phyloP scores from a whole-genome alignment of 371 early-diverging fungal species.

The Chytridiales sp. region DNA sequence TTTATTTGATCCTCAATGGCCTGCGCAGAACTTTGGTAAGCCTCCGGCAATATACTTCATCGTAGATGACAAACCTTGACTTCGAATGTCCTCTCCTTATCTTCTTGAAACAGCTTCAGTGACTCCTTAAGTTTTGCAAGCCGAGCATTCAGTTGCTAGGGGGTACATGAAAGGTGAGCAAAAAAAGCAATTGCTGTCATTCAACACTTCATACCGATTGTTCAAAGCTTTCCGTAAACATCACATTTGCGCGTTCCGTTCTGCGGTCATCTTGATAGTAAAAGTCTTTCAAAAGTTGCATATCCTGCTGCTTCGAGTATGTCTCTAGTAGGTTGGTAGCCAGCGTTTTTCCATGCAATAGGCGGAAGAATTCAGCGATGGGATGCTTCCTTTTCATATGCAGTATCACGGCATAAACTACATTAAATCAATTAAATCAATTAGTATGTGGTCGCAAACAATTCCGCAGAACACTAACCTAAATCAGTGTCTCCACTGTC shows the following conservation, averaged over 20 bases:
- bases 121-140: constrained; percentile 70
- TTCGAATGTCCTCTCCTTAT: constrained; percentile 70
- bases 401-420: constrained; percentile 87
- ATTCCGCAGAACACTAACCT: constrained; percentile 43
- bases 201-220: constrained; percentile 42
- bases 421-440: not conserved
- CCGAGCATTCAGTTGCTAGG: constrained; percentile 52
- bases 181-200: not conserved
- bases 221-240: constrained; percentile 53
- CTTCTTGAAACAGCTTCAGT: constrained; percentile 69
- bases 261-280: constrained; percentile 93
- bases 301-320: constrained; percentile 75
- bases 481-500: constrained; percentile 94
- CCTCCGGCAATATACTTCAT: no score
- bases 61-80: constrained; percentile 54
- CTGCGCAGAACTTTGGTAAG: constrained; percentile 48
- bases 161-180: not conserved
- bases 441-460: no score
- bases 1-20: constrained; percentile 73
- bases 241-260: constrained; percentile 68
- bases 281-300: constrained; percentile 80
- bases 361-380: constrained; percentile 84
- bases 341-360: constrained; percentile 69
- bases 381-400: constrained; percentile 81
- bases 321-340: constrained; percentile 81